Evolutionary conservation across 768 basidiomycete species (phyloP).

Genomic region (Terana coerulea): DNA sequence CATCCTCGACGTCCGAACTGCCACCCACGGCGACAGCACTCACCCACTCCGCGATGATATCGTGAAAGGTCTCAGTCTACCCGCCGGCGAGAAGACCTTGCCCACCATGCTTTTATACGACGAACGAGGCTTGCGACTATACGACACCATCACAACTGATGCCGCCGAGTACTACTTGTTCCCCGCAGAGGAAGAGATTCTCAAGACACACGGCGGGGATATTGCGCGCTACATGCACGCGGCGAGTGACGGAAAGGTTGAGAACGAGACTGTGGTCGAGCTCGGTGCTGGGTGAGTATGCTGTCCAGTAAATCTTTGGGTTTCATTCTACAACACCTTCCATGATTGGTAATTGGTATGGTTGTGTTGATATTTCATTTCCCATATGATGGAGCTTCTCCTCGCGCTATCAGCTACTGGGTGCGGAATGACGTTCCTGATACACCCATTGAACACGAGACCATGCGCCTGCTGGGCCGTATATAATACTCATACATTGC

Average conservation of each 20-base stretch:
- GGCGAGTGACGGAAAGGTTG: constrained; percentile 26
- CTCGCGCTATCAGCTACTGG: background rate
- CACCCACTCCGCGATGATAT: constrained; percentile 41
- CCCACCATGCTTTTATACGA: constrained; percentile 88
- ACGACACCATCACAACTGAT: constrained; percentile 79
- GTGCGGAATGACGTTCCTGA: background rate
- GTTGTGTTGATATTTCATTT: constrained; percentile 1
- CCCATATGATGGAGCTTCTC: constrained; percentile 1
- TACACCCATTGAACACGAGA: background rate
- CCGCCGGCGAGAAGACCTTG: constrained; percentile 54
- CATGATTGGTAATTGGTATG: background rate
- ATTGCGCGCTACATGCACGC: constrained; percentile 74
- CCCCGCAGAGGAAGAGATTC: constrained; percentile 79
- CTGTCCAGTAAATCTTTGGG: background rate
- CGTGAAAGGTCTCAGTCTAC: constrained; percentile 50
- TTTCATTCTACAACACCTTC: constrained; percentile 1
- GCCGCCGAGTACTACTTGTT: constrained; percentile 89
- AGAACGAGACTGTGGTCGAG: constrained; percentile 67
- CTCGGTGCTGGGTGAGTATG: constrained; percentile 88
- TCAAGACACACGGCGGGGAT: constrained; percentile 66
- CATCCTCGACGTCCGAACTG: constrained; percentile 23
- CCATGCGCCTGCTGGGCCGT: background rate
- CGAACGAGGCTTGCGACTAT: constrained; percentile 78
- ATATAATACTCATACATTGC: background rate
- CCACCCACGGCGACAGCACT: background rate